Base-by-base conservation (phyloP, 345 rosid genomes). In the Draba incana region DNA sequence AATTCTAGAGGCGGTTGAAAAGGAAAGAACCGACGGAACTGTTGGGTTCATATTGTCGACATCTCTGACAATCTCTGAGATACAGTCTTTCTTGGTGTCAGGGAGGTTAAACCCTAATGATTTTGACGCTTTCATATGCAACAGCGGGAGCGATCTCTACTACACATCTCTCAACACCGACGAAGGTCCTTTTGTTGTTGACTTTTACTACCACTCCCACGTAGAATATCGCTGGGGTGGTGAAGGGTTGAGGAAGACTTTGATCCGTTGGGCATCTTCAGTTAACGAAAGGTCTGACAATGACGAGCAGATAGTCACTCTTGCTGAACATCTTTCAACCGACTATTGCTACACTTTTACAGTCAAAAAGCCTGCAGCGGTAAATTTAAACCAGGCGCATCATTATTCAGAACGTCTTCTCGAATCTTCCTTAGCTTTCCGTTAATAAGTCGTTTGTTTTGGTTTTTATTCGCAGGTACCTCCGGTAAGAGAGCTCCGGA, bases 211-310 rank as follows among this genome's bases (percentile, higher is more conserved):
- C 78, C 98, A 95, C 56, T 95, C 99, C 1, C 99, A 95, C 71
- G 80, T 88, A 23, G 98, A 95, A 59, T 89, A 95, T 58, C 89
- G 96, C n/a, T 95, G 99, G 99, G 99, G 99, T 67, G 99, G 97
- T 71, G 99, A 93, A 83, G 98, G 97, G 33, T 61, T 95, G 63
- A 88, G 98, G 80, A 95, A 89, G 80, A 88, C 98, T 75, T 65
- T 95, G 78, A 82, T 95, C 64, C 93, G 96, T 46, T 95, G 99
- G 99, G 91, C 86, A 27, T 49, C 87, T 76, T 80, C 86, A 2
- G 56, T 88, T 54, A 74, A 59, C 52, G 86, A 83, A 78, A 85
- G 78, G 74, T 76, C 71, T 25, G 86, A 75, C 44, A 79, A 55
- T 28, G 81, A 64, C 45, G 87, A 86, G 66, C 86, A 83, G 56